These are phyloP conservation scores for Coemansia sp. DNA, from an alignment of 192 early-diverging fungal species.

Conservation along the genomic window DNA sequence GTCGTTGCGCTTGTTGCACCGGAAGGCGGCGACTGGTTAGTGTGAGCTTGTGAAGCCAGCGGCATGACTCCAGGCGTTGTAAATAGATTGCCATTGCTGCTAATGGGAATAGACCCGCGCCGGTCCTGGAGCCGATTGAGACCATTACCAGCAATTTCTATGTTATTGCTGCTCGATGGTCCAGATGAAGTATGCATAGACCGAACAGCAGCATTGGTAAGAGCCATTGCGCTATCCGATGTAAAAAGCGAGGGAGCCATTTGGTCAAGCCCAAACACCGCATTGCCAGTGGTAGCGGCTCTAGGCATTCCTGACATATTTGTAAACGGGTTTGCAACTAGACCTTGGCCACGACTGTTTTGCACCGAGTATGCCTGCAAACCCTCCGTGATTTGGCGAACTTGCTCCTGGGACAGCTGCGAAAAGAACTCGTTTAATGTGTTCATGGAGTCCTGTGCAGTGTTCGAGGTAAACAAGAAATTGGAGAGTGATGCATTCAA, in stretches of 20 bases:
- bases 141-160: constrained; percentile 14
- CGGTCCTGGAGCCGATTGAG: constrained; percentile 22
- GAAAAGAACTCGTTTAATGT: constrained; percentile 49
- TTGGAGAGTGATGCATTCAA: constrained; percentile 5
- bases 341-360: constrained; percentile 8
- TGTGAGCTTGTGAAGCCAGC: not conserved
- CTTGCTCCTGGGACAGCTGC: constrained; percentile 48
- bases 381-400: constrained; percentile 43
- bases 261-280: constrained; percentile 1
- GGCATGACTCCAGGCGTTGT: constrained; percentile 24
- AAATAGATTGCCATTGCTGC: constrained; percentile 47
- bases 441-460: constrained; percentile 47
- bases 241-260: not conserved
- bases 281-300: not conserved
- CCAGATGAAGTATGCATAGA: constrained; percentile 26
- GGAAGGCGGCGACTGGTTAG: not conserved
- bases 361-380: constrained; percentile 45
- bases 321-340: not conserved
- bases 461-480: constrained; percentile 40
- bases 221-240: constrained; percentile 6
- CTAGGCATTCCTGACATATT: not conserved
- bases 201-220: constrained; percentile 33
- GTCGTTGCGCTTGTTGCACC: not conserved
- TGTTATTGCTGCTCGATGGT: not conserved
- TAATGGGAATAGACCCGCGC: constrained; percentile 44